Base-by-base conservation (phyloP, 1,284 basidiomycete genomes). In the Ustilago shanxiensis region DNA sequence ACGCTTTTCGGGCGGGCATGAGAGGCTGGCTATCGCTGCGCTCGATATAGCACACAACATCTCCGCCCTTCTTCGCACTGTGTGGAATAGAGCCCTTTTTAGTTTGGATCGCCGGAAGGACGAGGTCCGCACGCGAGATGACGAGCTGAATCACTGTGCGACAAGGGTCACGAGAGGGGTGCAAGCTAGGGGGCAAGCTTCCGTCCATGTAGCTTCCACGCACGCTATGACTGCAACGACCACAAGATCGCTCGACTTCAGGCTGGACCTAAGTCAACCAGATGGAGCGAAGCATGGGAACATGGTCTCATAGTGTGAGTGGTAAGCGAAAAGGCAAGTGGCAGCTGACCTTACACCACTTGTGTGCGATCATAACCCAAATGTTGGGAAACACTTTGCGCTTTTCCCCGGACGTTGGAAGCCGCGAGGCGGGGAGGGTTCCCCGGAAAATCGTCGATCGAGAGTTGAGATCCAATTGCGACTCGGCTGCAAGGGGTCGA, bases 61-160 rank as follows among this genome's bases (percentile, higher is more conserved):
- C 2, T 50, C 16, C 29, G 26, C 49, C 29, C 16, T 50, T 11
- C 24, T 16, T 50, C 29, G 24, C 11, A 20, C 35, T 44, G 29
- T 13, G 2, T 13, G 11, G 5, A 26, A 49, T 44, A 22, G 20
- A 44, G 41, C n/a, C 20, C 6, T 44, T 44, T 16, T 44, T 44
- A 26, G 14, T 16, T 49, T 37, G 31, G 44, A 49, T 41, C 33
- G 33, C 44, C 61, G 54, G 61, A 64, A 44, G n/a, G 37, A 41
- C 35, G n/a, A 13, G 14, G 8, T 31, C 61, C 47, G 61, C 26
- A 56, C n/a, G 54, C 54, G 54, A 64, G 51, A 20, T 54, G 20
- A 28, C 3, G 24, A 22, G 37, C 52, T 50, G 49, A 60, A 49
- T 49, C 53, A 41, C 24, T 55, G 18, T 35, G 26, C 22, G 33